Base-by-base conservation (phyloP, 2,329 filamentous ascomycete genomes). In the Penicillium vulpinum region DNA sequence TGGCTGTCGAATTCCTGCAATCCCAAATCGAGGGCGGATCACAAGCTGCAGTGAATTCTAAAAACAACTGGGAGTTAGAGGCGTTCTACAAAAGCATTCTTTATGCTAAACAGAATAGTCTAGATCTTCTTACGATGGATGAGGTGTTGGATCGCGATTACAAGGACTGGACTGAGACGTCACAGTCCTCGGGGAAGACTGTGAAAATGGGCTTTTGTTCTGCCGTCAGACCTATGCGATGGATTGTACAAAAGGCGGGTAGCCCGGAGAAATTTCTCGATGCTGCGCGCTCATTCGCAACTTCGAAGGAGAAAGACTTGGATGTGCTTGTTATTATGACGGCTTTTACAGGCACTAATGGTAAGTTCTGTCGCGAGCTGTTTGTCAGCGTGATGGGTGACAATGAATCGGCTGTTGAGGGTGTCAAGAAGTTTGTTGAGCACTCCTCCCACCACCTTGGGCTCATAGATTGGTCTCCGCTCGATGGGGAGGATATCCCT, bases 141-240 rank as follows among this genome's bases (percentile, higher is more conserved):
- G 85, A 87, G 63, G 80, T 86, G 21, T 70, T 88, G 55, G 77
- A 80, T 38, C 83, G 86, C 58, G 85, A 88, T 67, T 88, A 86
- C 67, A 88, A 88, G 70, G 75, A 83, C 49, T 88, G 85, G 85
- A 75, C 75, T 1, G 81, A 81, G 56, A 68, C 63, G 13, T 54
- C 62, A 4, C 61, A 55, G 24, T 59, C 69, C 64, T 58, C 69
- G 63, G 50, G 72, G 64, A 38, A 63, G 70, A 63, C 56, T 2
- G 31, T 78, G 33, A 80, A 76, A 48, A 74, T 88, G 18, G 85
- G 85, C 2, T 83, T 87, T 52, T 83, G 81, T 62, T 83, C 81
- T 24, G 78, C 84, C 6, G 84, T 87, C 31, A 83, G 83, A 64
- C 75, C 81, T 0, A 71, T 87, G 6, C 71, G 74, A 0, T 87